Percentiles rank a stretch among this genome's conserved stretches.
Evolutionary conservation across 2,329 filamentous ascomycete species (phyloP).

Genomic region (Cladosporium cucumerinum): DNA sequence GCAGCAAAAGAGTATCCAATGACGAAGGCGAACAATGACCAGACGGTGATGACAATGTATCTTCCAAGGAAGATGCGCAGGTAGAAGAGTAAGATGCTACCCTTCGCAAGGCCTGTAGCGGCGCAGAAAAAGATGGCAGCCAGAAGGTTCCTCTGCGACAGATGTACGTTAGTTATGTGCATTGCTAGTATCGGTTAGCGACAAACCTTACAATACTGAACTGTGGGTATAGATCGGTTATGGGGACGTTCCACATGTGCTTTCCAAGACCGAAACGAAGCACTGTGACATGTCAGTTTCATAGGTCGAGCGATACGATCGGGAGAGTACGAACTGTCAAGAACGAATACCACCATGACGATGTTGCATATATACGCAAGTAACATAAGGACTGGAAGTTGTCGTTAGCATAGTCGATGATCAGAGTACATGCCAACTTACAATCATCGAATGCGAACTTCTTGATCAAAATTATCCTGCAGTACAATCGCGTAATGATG

Average conservation of each 20-base stretch:
- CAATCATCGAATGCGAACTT: slow-evolving; percentile 13
- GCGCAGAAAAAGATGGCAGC: slow-evolving; percentile 13
- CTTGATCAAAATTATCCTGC: slow-evolving; percentile 2
- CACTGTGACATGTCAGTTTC: neutral
- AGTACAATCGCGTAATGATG: slow-evolving; percentile 4
- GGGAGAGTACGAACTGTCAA: slow-evolving; percentile 1
- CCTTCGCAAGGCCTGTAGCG: slow-evolving; percentile 12
- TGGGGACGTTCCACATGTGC: slow-evolving; percentile 12
- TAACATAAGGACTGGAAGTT: slow-evolving; percentile 8
- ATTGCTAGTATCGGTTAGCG: neutral
- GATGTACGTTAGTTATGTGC: neutral
- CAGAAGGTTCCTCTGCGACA: slow-evolving; percentile 1
- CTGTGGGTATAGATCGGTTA: slow-evolving; percentile 1
- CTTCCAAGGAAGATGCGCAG: slow-evolving; percentile 6
- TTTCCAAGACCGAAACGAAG: slow-evolving; percentile 9
- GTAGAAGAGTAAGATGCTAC: slow-evolving; percentile 14
- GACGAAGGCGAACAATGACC: slow-evolving; percentile 7
- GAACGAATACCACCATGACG: neutral
- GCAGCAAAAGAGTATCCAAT: slow-evolving; percentile 7
- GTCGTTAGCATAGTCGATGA: neutral
- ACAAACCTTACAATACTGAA: slow-evolving; percentile 5
- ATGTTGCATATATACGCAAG: slow-evolving; percentile 8
- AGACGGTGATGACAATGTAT: slow-evolving; percentile 2
- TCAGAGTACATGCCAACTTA: neutral
- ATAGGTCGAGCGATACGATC: neutral